phyloP scores from a whole-genome alignment of 495 filamentous ascomycete genomes.

The Niebla homalea region DNA sequence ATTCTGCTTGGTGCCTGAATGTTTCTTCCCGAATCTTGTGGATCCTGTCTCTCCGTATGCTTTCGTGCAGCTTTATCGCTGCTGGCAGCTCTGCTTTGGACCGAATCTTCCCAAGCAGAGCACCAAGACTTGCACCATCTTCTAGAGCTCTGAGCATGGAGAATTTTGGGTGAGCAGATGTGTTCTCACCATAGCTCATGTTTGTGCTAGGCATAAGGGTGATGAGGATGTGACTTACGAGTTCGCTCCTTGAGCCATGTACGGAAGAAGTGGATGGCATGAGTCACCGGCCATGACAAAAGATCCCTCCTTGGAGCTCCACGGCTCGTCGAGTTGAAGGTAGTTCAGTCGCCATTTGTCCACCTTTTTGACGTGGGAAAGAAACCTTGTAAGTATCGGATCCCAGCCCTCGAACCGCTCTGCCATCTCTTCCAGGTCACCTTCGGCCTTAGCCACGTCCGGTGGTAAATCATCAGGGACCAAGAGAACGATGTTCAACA shows the following conservation, averaged over 20 bases:
- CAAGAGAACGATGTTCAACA: slow-evolving; percentile 57
- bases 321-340: slow-evolving; percentile 36
- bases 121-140: slow-evolving; percentile 37
- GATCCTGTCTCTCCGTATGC: slow-evolving; percentile 17
- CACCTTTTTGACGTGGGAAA: slow-evolving; percentile 36
- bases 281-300: slow-evolving; percentile 50
- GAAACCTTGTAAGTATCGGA: slow-evolving; percentile 34
- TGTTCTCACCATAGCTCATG: no score
- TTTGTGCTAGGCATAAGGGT: no score
- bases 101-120: slow-evolving; percentile 13
- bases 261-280: slow-evolving; percentile 52
- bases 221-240: no score
- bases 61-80: slow-evolving; percentile 20
- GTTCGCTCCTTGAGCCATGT: slow-evolving; percentile 39
- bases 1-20: slow-evolving; percentile 19
- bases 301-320: slow-evolving; percentile 39
- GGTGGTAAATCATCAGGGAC: slow-evolving; percentile 53
- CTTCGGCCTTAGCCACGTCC: slow-evolving; percentile 37
- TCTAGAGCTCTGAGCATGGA: slow-evolving; percentile 30
- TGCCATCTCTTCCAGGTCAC: slow-evolving; percentile 51
- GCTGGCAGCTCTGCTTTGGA: slow-evolving; percentile 6
- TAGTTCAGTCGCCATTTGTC: slow-evolving; percentile 60
- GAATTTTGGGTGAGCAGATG: no score
- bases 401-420: slow-evolving; percentile 47
- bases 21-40: slow-evolving; percentile 18